Base-by-base conservation (phyloP, 2,329 filamentous ascomycete species). In the Venturia effusa region DNA sequence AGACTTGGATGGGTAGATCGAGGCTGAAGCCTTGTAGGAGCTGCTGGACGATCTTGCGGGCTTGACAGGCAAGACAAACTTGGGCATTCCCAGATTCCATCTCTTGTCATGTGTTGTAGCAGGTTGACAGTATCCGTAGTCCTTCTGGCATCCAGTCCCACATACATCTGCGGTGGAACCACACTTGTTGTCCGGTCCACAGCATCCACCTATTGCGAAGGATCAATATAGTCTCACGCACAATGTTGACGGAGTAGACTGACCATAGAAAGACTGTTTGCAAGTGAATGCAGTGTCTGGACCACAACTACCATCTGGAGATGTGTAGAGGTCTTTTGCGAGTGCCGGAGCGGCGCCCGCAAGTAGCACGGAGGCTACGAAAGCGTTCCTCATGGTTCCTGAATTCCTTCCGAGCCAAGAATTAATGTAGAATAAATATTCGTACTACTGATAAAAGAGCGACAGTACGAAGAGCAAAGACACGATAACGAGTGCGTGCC, bases 401-500 rank as follows among this genome's bases (percentile, higher is more conserved):
- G 6, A 41, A 60, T 27, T 17, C 10, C 59, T 39, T 27, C 59
- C n/a, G 43, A 17, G 8, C 34, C 11, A 27, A 17, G 6, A n/a
- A 39, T 4, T 10, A 37, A 32, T n/a, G 5, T n/a, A 6, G 15
- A 11, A 2, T 17, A 40, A 11, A 32, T 17, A 13, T 1, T 60
- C 41, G 27, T 41, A 27, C n/a, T 60, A 43, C 34, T 27, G 34
- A 41, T 40, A 60, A 60, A 60, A 41, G 59, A 60, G 59, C 10
- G 59, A 27, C 11, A 60, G 59, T 60, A 32, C 34, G 15, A 37
- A 60, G 34, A 43, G 34, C 34, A 27, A 60, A 60, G 59, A 60
- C 59, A 60, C 59, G 59, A 60, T 60, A 60, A 60, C 24, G 59
- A 60, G n/a, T 60, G 59, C 59, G 59, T 60, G 59, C 27, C 59